Percentiles rank a stretch among this genome's conserved stretches.
Evolutionary conservation across 1,139 yeast species (phyloP).

Genomic region (Pichia cactophila): DNA sequence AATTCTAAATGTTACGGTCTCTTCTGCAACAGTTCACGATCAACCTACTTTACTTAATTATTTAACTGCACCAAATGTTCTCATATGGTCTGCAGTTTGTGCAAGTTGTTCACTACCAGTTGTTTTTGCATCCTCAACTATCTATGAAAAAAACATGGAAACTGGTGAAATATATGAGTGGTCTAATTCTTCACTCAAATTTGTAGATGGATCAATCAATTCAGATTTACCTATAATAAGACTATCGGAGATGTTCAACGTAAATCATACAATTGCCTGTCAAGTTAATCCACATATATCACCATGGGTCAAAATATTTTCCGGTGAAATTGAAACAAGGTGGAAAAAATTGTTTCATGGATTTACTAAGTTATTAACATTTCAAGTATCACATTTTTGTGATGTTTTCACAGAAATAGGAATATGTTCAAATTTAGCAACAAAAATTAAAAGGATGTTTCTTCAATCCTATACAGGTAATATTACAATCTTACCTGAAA

Average conservation of each 20-base stretch:
- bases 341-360: constrained; percentile 49
- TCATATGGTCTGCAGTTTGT: constrained; percentile 86
- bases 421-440: constrained; percentile 60
- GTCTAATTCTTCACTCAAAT: constrained; percentile 76
- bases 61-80: constrained; percentile 89
- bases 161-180: constrained; percentile 68
- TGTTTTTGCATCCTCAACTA: constrained; percentile 76
- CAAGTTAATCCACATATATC: constrained; percentile 96
- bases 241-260: constrained; percentile 91
- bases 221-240: constrained; percentile 88
- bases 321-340: constrained; percentile 34
- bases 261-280: constrained; percentile 92
- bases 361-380: constrained; percentile 48
- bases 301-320: constrained; percentile 67
- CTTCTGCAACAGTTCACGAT: constrained; percentile 70
- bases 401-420: constrained; percentile 72
- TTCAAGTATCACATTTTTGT: constrained; percentile 72
- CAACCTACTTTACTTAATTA: constrained; percentile 79
- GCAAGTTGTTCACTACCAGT: constrained; percentile 95
- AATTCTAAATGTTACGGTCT: constrained; percentile 59
- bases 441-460: constrained; percentile 65
- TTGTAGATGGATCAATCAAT: constrained; percentile 94
- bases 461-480: constrained; percentile 91
- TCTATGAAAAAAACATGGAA: constrained; percentile 71
- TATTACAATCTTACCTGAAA: constrained; percentile 81